phyloP scores from a whole-genome alignment of 2,329 filamentous ascomycete genomes.

The Trichoderma atroviride region DNA sequence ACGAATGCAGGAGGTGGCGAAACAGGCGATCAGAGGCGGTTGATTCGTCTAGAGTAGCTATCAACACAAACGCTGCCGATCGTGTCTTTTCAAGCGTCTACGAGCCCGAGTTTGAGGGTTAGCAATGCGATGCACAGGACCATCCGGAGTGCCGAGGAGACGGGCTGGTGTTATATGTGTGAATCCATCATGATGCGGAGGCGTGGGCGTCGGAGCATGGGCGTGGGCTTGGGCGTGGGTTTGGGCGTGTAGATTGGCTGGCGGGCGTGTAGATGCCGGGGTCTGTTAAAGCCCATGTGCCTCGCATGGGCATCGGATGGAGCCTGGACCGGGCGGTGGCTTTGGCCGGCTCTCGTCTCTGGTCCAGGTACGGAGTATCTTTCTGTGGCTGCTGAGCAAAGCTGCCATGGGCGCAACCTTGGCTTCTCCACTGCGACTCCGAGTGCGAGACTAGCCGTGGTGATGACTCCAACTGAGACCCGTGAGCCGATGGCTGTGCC shows the following conservation, averaged over 20 bases:
- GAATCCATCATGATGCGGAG: constrained; percentile 15
- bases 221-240: no score
- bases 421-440: constrained; percentile 5
- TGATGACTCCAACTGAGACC: constrained; percentile 22
- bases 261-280: constrained; percentile 14
- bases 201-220: not conserved
- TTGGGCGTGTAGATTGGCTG: constrained; percentile 10
- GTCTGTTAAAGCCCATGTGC: not conserved
- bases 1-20: constrained; percentile 20
- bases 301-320: constrained; percentile 23
- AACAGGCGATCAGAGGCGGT: constrained; percentile 10
- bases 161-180: constrained; percentile 19
- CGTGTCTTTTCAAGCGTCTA: not conserved
- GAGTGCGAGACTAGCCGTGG: constrained; percentile 1
- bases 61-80: constrained; percentile 8
- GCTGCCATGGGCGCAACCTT: constrained; percentile 4
- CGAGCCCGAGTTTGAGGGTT: not conserved
- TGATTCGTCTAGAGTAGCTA: constrained; percentile 6
- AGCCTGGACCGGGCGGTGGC: constrained; percentile 26
- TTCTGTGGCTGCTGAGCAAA: constrained; percentile 12
- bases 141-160: constrained; percentile 22
- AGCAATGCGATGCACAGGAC: constrained; percentile 13
- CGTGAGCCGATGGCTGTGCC: not conserved
- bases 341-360: constrained; percentile 16
- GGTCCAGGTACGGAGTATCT: not conserved